These are phyloP conservation scores for Thelonectria discophora DNA, from an alignment of 2,329 filamentous ascomycete species.

Conservation along the genomic window DNA sequence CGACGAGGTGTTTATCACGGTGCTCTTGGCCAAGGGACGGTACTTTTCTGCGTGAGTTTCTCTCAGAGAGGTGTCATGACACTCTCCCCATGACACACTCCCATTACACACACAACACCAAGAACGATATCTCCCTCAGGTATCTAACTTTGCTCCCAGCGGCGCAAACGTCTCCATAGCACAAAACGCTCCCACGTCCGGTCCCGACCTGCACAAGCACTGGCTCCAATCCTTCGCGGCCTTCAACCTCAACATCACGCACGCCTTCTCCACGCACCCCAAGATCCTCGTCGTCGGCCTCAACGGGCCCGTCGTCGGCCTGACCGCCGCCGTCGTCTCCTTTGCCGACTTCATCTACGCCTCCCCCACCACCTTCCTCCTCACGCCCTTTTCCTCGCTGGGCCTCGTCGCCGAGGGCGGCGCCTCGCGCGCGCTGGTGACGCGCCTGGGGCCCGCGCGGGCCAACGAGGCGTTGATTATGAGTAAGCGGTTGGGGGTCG, in stretches of 20 bases:
- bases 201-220: conserved; percentile 54
- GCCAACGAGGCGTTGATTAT: conserved; percentile 95
- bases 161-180: conserved; percentile 79
- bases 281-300: conserved; percentile 92
- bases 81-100: neutral
- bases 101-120: neutral
- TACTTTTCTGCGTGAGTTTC: conserved; percentile 83
- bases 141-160: conserved; percentile 54
- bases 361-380: conserved; percentile 80
- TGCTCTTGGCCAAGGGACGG: conserved; percentile 83
- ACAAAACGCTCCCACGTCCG: conserved; percentile 52
- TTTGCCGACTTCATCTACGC: conserved; percentile 94
- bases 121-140: neutral
- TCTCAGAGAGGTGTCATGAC: neutral
- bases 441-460: conserved; percentile 79
- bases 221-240: conserved; percentile 78
- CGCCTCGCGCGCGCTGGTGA: conserved; percentile 79
- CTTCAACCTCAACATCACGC: conserved; percentile 89
- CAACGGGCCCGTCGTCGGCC: conserved; percentile 90
- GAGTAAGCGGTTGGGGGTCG: conserved; percentile 77
- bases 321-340: conserved; percentile 83
- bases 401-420: conserved; percentile 92
- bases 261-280: conserved; percentile 90
- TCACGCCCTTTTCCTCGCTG: conserved; percentile 90
- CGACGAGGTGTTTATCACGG: conserved; percentile 84